Percentiles rank a stretch among this genome's conserved stretches.
Evolutionary conservation across 2,329 filamentous ascomycete genomes (phyloP).

Genomic region (Aurifilum marmelostoma): DNA sequence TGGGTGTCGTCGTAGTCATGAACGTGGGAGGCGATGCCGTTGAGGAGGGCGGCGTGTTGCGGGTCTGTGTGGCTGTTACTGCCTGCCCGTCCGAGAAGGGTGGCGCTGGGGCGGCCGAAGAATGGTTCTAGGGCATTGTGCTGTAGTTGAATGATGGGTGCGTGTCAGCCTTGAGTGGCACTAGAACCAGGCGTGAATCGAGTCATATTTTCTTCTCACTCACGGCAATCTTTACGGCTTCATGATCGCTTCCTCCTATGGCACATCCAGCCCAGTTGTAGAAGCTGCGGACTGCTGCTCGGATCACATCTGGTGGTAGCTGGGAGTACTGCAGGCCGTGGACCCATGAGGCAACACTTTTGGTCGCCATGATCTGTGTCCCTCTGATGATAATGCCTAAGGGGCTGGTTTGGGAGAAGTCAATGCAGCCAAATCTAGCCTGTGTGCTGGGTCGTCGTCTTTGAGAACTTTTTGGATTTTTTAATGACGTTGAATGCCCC

Average conservation of each 20-base stretch:
- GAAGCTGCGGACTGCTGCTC: constrained; percentile 50
- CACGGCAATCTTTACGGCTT: constrained; percentile 43
- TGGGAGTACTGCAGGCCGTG: constrained; percentile 44
- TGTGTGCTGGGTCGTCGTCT: background rate
- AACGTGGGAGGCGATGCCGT: constrained; percentile 58
- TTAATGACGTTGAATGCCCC: background rate
- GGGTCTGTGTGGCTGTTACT: constrained; percentile 42
- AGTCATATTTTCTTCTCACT: constrained; percentile 22
- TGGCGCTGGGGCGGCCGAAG: constrained; percentile 39
- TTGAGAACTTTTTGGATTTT: background rate
- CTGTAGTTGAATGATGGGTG: too few relatives aligned
- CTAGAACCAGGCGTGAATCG: too few relatives aligned
- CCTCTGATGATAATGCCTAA: background rate
- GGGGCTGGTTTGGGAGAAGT: background rate
- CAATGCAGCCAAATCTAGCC: too few relatives aligned
- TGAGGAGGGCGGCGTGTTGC: constrained; percentile 54
- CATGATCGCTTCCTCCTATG: constrained; percentile 52
- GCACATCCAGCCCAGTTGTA: constrained; percentile 60
- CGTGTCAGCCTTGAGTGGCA: too few relatives aligned
- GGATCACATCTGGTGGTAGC: constrained; percentile 45
- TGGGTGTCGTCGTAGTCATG: constrained; percentile 63
- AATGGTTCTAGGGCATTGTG: constrained; percentile 29
- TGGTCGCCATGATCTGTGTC: constrained; percentile 47
- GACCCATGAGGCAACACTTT: constrained; percentile 52
- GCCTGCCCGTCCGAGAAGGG: constrained; percentile 39